Percentiles rank a stretch among this genome's conserved stretches.
Evolutionary conservation across 257 asterid genomes (phyloP).

Genomic region (Gentiana straminea): DNA sequence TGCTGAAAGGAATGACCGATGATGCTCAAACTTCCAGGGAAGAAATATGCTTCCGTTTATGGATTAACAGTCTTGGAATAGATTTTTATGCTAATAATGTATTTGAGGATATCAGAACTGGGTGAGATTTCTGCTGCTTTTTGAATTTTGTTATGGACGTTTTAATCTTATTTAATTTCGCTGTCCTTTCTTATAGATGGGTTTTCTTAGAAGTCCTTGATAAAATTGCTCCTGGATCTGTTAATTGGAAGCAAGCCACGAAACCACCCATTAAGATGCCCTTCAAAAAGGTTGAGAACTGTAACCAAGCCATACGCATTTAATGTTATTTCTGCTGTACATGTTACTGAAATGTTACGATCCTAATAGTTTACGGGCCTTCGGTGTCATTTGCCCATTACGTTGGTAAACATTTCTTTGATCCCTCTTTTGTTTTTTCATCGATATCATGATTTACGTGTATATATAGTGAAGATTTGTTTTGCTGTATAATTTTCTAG

Average conservation of each 20-base stretch:
- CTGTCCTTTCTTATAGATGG: constrained; percentile 48
- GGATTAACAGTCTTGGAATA: constrained; percentile 79
- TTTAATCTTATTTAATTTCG: background rate
- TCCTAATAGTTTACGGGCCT: no score
- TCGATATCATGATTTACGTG: no score
- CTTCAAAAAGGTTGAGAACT: constrained; percentile 79
- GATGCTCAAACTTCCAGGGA: constrained; percentile 73
- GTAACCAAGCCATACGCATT: constrained; percentile 86
- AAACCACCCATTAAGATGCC: constrained; percentile 94
- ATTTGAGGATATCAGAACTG: constrained; percentile 88
- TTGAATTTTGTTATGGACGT: background rate
- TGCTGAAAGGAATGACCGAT: constrained; percentile 62
- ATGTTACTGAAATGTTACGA: no score
- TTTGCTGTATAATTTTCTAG: no score
- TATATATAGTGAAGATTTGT: no score
- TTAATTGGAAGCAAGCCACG: constrained; percentile 77
- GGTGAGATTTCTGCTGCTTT: constrained; percentile 33
- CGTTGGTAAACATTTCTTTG: no score
- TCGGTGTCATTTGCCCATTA: no score
- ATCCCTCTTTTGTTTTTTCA: no score
- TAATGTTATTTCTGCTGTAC: no score
- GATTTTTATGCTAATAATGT: constrained; percentile 74
- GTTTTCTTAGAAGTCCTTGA: constrained; percentile 75
- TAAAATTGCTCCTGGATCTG: constrained; percentile 78
- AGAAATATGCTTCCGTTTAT: constrained; percentile 79